phyloP scores from a whole-genome alignment of 1,284 basidiomycete species.

The Boletus semigastroideus region DNA sequence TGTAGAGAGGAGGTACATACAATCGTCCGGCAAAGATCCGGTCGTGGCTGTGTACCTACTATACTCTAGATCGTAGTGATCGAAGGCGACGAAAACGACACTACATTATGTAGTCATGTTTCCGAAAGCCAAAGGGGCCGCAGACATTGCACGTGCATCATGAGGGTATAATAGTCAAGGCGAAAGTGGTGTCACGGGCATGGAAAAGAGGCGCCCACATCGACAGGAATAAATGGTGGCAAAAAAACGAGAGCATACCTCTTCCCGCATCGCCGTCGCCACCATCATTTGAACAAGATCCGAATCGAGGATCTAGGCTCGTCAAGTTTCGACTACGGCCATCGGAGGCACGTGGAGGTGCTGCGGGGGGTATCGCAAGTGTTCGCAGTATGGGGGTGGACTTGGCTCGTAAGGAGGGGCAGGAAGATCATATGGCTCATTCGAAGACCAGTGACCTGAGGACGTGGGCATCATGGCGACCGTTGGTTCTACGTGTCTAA shows the following conservation, averaged over 20 bases:
- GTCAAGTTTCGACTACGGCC: slow-evolving; percentile 4
- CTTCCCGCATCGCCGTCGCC: background rate
- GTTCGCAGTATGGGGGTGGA: slow-evolving; percentile 14
- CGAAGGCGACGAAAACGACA: no score
- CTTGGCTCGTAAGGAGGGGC: slow-evolving; percentile 17
- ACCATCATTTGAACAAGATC: background rate
- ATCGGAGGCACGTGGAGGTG: background rate
- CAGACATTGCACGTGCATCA: no score
- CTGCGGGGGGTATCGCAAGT: background rate
- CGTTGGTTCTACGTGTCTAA: slow-evolving; percentile 10
- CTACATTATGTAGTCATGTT: no score
- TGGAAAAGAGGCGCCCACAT: background rate
- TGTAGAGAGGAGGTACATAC: no score
- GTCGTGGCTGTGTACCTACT: no score
- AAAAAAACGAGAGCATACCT: background rate
- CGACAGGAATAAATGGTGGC: background rate
- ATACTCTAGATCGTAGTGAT: no score
- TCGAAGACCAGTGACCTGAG: background rate
- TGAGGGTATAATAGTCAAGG: no score
- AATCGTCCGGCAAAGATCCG: no score
- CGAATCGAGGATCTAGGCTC: background rate
- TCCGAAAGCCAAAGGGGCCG: no score
- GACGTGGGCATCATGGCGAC: background rate
- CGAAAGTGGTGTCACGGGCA: slow-evolving; percentile 7
- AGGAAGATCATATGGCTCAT: background rate